Percentiles rank a stretch among this genome's conserved stretches.
Conservation (phyloP, 192 early-diverging fungal genomes). For the Podila epicladia region DNA sequence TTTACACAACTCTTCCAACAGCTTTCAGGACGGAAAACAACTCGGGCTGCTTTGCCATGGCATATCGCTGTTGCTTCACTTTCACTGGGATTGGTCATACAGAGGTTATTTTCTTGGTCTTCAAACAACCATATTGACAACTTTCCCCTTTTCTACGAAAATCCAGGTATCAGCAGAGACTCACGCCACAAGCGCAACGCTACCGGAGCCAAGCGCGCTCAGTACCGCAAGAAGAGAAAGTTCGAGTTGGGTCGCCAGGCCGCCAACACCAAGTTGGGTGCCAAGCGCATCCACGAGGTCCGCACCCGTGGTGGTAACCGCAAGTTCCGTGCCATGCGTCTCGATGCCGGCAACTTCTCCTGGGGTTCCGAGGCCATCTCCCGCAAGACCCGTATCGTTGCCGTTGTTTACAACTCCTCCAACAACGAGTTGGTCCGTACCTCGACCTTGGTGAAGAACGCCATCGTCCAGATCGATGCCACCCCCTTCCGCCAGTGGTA, state of each 20-base stretch:
- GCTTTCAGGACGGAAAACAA: too few species aligned
- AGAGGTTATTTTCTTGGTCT: too few species aligned
- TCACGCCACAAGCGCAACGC: conserved; percentile 98
- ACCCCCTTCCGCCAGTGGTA: conserved; percentile 99
- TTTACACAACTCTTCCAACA: too few species aligned
- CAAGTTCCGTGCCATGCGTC: conserved; percentile 98
- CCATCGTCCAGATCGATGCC: conserved; percentile 97
- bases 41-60: not conserved
- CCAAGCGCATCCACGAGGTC: conserved; percentile 95
- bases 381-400: conserved; percentile 95
- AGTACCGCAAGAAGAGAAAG: conserved; percentile 99
- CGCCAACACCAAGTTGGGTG: conserved; percentile 95
- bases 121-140: not conserved
- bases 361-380: conserved; percentile 97
- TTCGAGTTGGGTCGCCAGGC: conserved; percentile 97
- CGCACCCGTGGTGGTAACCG: conserved; percentile 98
- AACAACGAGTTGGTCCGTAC: conserved; percentile 99
- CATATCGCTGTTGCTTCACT: not conserved
- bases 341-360: conserved; percentile 96
- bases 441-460: conserved; percentile 99
- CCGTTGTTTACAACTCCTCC: conserved; percentile 98
- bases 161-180: conserved; percentile 97
- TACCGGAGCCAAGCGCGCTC: conserved; percentile 98
- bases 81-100: too few species aligned
- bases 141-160: not conserved